Evolutionary conservation across 805 yeast genomes (phyloP).

Genomic region (Suhomyces sp.): DNA sequence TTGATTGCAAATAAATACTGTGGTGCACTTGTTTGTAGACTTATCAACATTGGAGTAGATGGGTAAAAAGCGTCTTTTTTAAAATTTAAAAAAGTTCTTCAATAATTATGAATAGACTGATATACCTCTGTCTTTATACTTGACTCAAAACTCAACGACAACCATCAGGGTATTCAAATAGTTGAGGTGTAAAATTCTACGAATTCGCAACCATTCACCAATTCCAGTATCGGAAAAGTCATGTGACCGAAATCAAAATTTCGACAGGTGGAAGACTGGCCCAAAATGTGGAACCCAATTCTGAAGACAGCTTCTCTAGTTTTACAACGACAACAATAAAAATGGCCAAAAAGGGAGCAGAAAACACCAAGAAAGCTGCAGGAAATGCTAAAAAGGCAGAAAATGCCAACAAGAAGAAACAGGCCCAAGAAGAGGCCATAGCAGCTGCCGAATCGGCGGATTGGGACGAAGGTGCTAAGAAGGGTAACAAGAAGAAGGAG

Average conservation of each 20-base stretch:
- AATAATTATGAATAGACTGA: too few species aligned
- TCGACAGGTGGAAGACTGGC: background rate
- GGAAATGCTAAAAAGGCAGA: conserved; percentile 71
- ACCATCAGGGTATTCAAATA: too few species aligned
- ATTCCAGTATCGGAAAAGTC: conserved; percentile 4
- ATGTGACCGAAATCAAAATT: background rate
- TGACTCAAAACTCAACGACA: too few species aligned
- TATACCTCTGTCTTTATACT: too few species aligned
- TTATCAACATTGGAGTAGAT: too few species aligned
- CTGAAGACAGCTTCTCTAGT: conserved; percentile 1
- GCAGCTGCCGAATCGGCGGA: conserved; percentile 58
- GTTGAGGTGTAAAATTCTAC: too few species aligned
- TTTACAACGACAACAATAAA: background rate
- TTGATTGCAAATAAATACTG: too few species aligned
- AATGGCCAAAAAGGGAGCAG: conserved; percentile 51
- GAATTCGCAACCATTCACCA: too few species aligned
- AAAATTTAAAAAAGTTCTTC: too few species aligned
- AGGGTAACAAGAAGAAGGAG: conserved; percentile 66
- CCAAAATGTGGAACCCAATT: background rate
- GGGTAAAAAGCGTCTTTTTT: too few species aligned
- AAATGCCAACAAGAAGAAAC: conserved; percentile 55
- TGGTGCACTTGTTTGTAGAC: too few species aligned
- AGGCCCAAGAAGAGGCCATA: conserved; percentile 45
- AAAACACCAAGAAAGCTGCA: conserved; percentile 56
- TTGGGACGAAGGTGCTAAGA: conserved; percentile 75